phyloP scores from a whole-genome alignment of 1,284 basidiomycete genomes.

The Flammula alnicola region DNA sequence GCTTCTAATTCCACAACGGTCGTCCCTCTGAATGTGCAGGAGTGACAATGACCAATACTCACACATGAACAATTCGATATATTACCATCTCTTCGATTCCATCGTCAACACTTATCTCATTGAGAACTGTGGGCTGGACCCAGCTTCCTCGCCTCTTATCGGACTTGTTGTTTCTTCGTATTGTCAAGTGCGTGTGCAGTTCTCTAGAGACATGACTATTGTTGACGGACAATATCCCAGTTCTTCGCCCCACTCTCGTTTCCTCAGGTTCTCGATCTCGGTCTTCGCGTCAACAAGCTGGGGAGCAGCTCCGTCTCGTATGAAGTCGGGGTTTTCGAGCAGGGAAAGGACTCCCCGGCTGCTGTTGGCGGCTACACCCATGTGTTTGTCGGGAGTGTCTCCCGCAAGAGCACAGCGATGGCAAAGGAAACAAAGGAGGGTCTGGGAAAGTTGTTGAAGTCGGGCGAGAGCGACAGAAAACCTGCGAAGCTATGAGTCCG shows the following conservation, averaged over 20 bases:
- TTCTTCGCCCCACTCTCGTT: slow-evolving; percentile 74
- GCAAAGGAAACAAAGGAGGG: slow-evolving; percentile 43
- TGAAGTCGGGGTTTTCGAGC: slow-evolving; percentile 72
- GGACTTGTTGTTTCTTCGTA: slow-evolving; percentile 76
- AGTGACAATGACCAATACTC: slow-evolving; percentile 83
- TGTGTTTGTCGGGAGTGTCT: slow-evolving; percentile 71
- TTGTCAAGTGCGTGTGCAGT: slow-evolving; percentile 50
- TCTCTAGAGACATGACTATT: background rate
- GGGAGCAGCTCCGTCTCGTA: slow-evolving; percentile 76
- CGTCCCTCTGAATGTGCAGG: slow-evolving; percentile 37
- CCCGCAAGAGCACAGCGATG: slow-evolving; percentile 59
- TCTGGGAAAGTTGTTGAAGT: slow-evolving; percentile 39
- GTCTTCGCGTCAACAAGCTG: slow-evolving; percentile 64
- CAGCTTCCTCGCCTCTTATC: slow-evolving; percentile 55
- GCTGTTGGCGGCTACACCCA: slow-evolving; percentile 82
- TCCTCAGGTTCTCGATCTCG: slow-evolving; percentile 68
- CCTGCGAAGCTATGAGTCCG: slow-evolving; percentile 19
- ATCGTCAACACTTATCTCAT: slow-evolving; percentile 77
- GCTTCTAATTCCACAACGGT: background rate
- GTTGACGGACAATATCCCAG: slow-evolving; percentile 22
- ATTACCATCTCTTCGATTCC: slow-evolving; percentile 80
- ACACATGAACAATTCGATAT: slow-evolving; percentile 79
- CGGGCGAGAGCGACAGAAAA: background rate
- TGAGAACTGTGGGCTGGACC: slow-evolving; percentile 55
- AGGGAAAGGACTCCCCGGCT: slow-evolving; percentile 49